phyloP scores from a whole-genome alignment of 306 rosid species.

The Cucurbita maxima region DNA sequence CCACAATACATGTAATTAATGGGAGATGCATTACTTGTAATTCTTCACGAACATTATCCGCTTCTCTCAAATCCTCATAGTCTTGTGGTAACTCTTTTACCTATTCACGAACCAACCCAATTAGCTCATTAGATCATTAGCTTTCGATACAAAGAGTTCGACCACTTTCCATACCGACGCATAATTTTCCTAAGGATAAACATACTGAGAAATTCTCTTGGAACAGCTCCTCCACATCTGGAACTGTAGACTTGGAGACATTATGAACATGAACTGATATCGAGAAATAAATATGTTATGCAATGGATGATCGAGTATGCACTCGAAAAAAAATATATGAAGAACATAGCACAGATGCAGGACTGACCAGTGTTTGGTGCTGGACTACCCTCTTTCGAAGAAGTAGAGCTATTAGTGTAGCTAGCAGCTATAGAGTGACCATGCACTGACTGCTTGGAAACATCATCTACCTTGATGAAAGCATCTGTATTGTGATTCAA shows the following conservation, averaged over 20 bases:
- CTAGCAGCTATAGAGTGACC: conserved; percentile 20
- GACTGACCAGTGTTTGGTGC: conserved; percentile 35
- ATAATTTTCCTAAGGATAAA: background rate
- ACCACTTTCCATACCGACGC: background rate
- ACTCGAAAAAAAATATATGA: background rate
- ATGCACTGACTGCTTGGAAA: conserved; percentile 18
- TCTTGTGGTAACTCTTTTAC: conserved; percentile 40
- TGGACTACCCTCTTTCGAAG: conserved; percentile 21
- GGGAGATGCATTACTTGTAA: conserved; percentile 30
- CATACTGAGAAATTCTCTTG: conserved; percentile 49
- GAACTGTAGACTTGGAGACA: conserved; percentile 16
- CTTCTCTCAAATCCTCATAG: conserved; percentile 25
- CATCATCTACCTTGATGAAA: conserved; percentile 18
- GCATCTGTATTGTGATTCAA: conserved; percentile 10
- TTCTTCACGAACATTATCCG: conserved; percentile 27
- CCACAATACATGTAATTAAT: background rate
- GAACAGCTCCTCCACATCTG: conserved; percentile 39
- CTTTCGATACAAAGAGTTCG: background rate
- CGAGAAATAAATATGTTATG: conserved; percentile 12
- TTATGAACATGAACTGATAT: conserved; percentile 30
- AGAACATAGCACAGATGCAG: background rate
- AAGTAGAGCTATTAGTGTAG: conserved; percentile 6
- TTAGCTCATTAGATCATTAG: conserved; percentile 4
- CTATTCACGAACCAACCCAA: conserved; percentile 25
- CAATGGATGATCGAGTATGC: background rate